Evolutionary conservation across 2,329 filamentous ascomycete species (phyloP).

Genomic region (Raffaelea arxii): DNA sequence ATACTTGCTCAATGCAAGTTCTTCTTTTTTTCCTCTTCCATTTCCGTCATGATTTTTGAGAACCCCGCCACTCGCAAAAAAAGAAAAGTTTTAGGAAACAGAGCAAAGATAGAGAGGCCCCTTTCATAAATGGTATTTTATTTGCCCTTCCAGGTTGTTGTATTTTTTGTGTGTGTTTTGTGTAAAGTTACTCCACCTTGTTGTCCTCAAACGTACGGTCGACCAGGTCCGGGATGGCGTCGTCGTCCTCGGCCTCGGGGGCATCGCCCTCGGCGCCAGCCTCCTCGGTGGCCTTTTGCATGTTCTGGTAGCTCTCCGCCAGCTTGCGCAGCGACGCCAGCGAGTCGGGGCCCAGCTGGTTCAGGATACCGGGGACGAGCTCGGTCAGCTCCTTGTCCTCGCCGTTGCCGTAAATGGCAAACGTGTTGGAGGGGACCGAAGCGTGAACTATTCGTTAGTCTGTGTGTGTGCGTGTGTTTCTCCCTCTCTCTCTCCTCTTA

Average conservation of each 20-base stretch:
- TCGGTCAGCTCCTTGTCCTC: constrained; percentile 99
- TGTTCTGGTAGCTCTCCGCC: constrained; percentile 97
- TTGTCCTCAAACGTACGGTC: constrained; percentile 98
- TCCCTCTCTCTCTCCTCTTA: constrained; percentile 39
- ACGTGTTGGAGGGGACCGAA: constrained; percentile 95
- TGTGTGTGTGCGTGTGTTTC: too few relatives aligned
- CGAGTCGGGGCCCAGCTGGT: constrained; percentile 98
- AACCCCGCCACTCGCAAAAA: too few relatives aligned
- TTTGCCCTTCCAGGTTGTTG: too few relatives aligned
- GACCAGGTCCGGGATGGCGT: constrained; percentile 95
- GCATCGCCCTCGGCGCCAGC: constrained; percentile 72
- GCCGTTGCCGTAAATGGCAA: constrained; percentile 96
- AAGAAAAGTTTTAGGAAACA: too few relatives aligned
- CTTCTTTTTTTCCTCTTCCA: background rate
- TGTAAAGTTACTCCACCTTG: constrained; percentile 70
- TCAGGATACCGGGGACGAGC: constrained; percentile 97
- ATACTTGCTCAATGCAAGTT: background rate
- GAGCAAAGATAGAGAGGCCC: too few relatives aligned
- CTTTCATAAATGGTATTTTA: too few relatives aligned
- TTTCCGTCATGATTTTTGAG: background rate
- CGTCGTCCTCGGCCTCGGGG: constrained; percentile 68
- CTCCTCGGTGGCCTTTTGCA: constrained; percentile 78
- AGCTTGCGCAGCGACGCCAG: constrained; percentile 96
- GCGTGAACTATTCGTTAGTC: constrained; percentile 96
- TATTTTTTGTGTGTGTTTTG: constrained; percentile 4